Percentiles rank a stretch among this genome's conserved stretches.
phyloP scores from a whole-genome alignment of 495 filamentous ascomycete species.

The Lasiosphaeria ovina region DNA sequence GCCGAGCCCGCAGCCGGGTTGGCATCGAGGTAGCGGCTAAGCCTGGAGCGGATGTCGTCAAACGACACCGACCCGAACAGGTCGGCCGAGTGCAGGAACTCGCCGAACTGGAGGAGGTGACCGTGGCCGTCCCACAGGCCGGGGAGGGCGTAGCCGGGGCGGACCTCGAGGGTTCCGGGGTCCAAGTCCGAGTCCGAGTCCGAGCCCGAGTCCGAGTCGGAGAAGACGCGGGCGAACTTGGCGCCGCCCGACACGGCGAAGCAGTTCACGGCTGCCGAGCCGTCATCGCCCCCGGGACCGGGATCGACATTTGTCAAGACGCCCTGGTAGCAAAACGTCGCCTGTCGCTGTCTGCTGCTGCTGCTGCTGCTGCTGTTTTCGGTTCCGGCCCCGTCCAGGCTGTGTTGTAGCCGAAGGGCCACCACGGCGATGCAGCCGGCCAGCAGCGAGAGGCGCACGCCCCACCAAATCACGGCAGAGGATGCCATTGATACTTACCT shows the following conservation, averaged over 20 bases:
- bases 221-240: slow-evolving; percentile 34
- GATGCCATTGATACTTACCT: not conserved
- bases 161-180: slow-evolving; percentile 3
- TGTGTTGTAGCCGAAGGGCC: slow-evolving; percentile 7
- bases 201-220: not conserved
- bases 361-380: not conserved
- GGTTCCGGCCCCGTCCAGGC: not conserved
- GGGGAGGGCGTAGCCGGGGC: slow-evolving; percentile 49
- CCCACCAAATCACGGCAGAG: slow-evolving; percentile 16
- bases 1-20: slow-evolving; percentile 42
- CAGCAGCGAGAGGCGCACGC: slow-evolving; percentile 22
- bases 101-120: slow-evolving; percentile 60
- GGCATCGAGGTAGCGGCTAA: slow-evolving; percentile 44
- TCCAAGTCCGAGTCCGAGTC: not conserved
- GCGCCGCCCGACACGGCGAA: slow-evolving; percentile 39
- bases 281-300: too few relatives aligned
- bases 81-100: slow-evolving; percentile 60
- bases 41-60: slow-evolving; percentile 45
- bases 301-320: slow-evolving; percentile 31
- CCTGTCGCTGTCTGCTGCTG: not conserved
- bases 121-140: slow-evolving; percentile 67
- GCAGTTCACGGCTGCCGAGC: slow-evolving; percentile 31
- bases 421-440: slow-evolving; percentile 22
- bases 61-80: slow-evolving; percentile 54
- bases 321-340: slow-evolving; percentile 41